Evolutionary conservation across 164 flowering plant genomes (phyloP), one percentile per base, ranked within the genome.

Genomic region (Stephania cephalantha): DNA sequence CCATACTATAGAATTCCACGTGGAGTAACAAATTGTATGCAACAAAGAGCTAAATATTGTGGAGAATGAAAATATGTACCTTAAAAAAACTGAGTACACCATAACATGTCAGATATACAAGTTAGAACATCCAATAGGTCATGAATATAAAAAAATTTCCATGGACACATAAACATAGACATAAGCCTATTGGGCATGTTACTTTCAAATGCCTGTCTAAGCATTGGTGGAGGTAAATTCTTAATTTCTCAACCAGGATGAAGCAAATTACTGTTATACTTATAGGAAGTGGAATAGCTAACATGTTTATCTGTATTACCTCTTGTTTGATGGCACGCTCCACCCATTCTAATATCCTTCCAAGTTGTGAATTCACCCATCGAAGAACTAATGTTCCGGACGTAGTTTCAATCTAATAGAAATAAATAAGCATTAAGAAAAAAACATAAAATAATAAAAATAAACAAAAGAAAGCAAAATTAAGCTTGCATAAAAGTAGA

Each of bases 361-460:
- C 93, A 72, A 92, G 94, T 83, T 94, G 99, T 63, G 97, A 79
- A 84, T 96, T 96, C 81, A 96, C 84, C 99, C 99, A 96, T 15
- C 98, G 91, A 88, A 96, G 65, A 31, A 96, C 97, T 83, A 96
- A 78, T 15, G 96, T 94, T 73, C 98, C 99, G 76, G 99, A 94
- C 78, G 88, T 77, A 63, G 91, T 78, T 82, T 94, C 99, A 83
- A 96, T 84, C 99, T 95, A 66, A 74, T 44, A 44, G 9, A 70
- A 35, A 11, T 20, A 71, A 25, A 55, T 48, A 68, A 68, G 76
- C 0, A n/a, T 3, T 12, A 22, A 35, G 18, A 73, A 42, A 6
- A 30, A 18, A 35, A n/a, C 2, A 45, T 22, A 68, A 68, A 15
- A 15, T 58, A 58, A 35, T 35, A 73, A 73, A 63, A 68, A 45